Conservation (phyloP, 805 yeast genomes). For the Ogataea minuta region DNA sequence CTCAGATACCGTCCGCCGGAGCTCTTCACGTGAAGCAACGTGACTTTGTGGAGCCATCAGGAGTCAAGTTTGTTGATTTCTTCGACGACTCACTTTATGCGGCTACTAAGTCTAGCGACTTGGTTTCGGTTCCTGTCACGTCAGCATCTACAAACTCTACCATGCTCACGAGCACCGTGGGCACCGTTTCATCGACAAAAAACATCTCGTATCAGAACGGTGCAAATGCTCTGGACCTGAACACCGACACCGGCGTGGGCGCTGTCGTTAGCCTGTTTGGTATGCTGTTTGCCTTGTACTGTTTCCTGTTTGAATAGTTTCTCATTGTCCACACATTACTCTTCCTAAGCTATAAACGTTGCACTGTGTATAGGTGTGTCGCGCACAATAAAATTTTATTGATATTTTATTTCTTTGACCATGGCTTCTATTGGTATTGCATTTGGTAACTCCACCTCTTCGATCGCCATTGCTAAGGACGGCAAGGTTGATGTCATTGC, state of each 20-base stretch:
- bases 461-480: conserved; percentile 87
- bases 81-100: neutral
- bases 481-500: conserved; percentile 97
- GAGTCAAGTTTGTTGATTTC: neutral
- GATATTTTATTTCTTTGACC: conserved; percentile 7
- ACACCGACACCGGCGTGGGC: conserved; percentile 8
- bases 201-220: conserved; percentile 15
- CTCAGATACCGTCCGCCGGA: conserved; percentile 6
- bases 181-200: neutral
- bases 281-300: conserved; percentile 13
- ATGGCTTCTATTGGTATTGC: conserved; percentile 85
- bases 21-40: conserved; percentile 11
- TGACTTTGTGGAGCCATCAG: conserved; percentile 11
- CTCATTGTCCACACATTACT: neutral
- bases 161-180: conserved; percentile 2
- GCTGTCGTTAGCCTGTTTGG: conserved; percentile 16
- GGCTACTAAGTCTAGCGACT: neutral
- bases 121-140: neutral
- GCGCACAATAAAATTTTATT: conserved; percentile 2
- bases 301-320: conserved; percentile 14
- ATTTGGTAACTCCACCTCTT: conserved; percentile 93
- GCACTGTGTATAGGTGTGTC: conserved; percentile 5
- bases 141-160: neutral
- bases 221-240: conserved; percentile 2
- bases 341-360: conserved; percentile 1